Base-by-base conservation (phyloP, 768 basidiomycete species). In the Ramaria rubella region DNA sequence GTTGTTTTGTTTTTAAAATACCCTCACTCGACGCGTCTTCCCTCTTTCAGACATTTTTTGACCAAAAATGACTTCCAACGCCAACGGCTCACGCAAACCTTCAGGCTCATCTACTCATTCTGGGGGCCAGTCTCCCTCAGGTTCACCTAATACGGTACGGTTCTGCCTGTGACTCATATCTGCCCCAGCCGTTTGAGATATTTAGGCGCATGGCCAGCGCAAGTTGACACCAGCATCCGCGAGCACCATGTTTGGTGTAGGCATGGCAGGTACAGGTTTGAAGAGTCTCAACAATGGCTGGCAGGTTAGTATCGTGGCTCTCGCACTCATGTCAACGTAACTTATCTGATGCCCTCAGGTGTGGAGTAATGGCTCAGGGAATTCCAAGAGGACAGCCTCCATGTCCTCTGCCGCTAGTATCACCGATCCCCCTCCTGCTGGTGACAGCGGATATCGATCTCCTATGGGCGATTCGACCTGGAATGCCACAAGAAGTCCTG, bases 21-120 rank as follows among this genome's bases (percentile, higher is more conserved):
- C 21, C 9, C 21, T 19, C 15, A 19, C 23, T 12, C 31, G 55
- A 45, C 33, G 44, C 43, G 23, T 33, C 45, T 21, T 64, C 62
- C 62, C 64, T 60, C 34, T 21, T 29, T 27, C 61, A 62, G 59
- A 62, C 61, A 59, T 51, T 60, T 52, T 46, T 44, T 65, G 62
- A 67, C 65, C 42, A 36, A 17, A 27, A 43, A 60, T 55, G 52
- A 75, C 71, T 68, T 62, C 68, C 62, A 73, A 63, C 55, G 55
- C 59, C 60, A 67, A 61, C 62, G 73, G 70, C 43, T 77, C 83
- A 23, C 80, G 83, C 64, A 86, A 86, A 64, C 81, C 83, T 40
- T 86, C 86, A 31, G 80, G 78, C 55, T 84, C 86, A 26, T 83
- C 85, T n/a, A 77, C 79, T 17, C 82, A 79, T 58, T 85, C 85